A percentile compares a stretch with the other conserved stretches of the same genome.
These are phyloP conservation scores for Xylaria flabelliformis DNA, from an alignment of 495 filamentous ascomycete genomes.

Conservation along the genomic window DNA sequence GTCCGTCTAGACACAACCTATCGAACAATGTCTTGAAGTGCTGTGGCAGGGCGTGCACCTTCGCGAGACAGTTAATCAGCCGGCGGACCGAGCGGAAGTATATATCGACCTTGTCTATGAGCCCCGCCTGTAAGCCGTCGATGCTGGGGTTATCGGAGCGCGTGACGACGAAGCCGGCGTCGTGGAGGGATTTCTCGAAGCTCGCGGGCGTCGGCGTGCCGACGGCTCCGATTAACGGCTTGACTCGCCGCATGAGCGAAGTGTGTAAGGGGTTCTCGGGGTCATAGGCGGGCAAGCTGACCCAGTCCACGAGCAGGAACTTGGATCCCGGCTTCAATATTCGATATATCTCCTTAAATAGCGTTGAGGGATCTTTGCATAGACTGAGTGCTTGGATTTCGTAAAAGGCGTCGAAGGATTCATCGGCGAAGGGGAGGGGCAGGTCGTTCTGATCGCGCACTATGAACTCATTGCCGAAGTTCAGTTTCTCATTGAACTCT, in stretches of 20 bases:
- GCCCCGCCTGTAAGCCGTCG: constrained; percentile 62
- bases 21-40: constrained; percentile 71
- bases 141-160: constrained; percentile 64
- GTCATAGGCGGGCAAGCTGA: constrained; percentile 62
- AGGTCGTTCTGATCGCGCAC: constrained; percentile 64
- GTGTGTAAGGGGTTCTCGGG: constrained; percentile 59
- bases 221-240: constrained; percentile 68
- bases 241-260: constrained; percentile 65
- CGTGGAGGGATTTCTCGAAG: constrained; percentile 57
- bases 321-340: constrained; percentile 64
- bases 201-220: constrained; percentile 64
- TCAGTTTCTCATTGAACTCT: constrained; percentile 56
- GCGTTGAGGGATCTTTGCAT: constrained; percentile 59
- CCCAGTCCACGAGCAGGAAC: constrained; percentile 66
- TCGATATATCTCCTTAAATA: constrained; percentile 63
- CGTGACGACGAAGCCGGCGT: constrained; percentile 61
- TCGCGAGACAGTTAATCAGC: constrained; percentile 60
- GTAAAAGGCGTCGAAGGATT: constrained; percentile 67
- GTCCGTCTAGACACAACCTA: constrained; percentile 64
- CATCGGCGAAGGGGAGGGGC: constrained; percentile 63
- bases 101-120: constrained; percentile 66
- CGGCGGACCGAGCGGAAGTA: constrained; percentile 66
- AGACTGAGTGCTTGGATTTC: constrained; percentile 69
- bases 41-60: constrained; percentile 57
- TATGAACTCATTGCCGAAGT: constrained; percentile 61